Percentiles rank a stretch among this genome's conserved stretches.
These are phyloP conservation scores for Quercus variabilis DNA, from an alignment of 306 rosid species.

Conservation along the genomic window DNA sequence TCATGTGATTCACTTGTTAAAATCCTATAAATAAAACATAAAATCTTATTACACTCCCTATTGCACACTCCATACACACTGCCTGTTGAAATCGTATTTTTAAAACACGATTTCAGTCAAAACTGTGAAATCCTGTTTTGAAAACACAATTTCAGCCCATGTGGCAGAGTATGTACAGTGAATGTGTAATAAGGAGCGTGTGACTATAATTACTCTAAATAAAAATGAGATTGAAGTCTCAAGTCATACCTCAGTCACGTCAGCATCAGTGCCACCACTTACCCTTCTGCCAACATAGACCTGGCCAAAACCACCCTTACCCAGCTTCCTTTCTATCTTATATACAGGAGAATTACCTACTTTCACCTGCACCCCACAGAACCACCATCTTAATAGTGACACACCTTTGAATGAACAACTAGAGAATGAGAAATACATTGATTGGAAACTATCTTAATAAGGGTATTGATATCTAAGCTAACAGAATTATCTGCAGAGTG, in stretches of 20 bases:
- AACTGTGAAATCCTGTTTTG: too few species aligned
- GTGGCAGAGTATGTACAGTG: too few species aligned
- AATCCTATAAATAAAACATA: not conserved
- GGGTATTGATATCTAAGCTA: not conserved
- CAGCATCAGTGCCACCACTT: constrained; percentile 79
- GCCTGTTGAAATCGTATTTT: too few species aligned
- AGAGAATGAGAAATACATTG: not conserved
- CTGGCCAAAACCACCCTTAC: constrained; percentile 97
- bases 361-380: constrained; percentile 58
- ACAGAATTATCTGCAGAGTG: not conserved
- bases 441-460: constrained; percentile 5
- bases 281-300: constrained; percentile 89
- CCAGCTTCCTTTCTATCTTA: constrained; percentile 86
- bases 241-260: constrained; percentile 68
- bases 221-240: constrained; percentile 17
- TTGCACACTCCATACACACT: too few species aligned
- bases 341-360: constrained; percentile 87
- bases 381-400: constrained; percentile 2
- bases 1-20: constrained; percentile 7
- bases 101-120: too few species aligned
- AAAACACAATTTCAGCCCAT: too few species aligned
- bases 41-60: not conserved
- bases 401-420: not conserved
- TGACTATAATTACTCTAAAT: too few species aligned
- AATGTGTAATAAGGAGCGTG: too few species aligned